Conservation (phyloP, 176 grass and related monocot genomes). For the Avena sativa region DNA sequence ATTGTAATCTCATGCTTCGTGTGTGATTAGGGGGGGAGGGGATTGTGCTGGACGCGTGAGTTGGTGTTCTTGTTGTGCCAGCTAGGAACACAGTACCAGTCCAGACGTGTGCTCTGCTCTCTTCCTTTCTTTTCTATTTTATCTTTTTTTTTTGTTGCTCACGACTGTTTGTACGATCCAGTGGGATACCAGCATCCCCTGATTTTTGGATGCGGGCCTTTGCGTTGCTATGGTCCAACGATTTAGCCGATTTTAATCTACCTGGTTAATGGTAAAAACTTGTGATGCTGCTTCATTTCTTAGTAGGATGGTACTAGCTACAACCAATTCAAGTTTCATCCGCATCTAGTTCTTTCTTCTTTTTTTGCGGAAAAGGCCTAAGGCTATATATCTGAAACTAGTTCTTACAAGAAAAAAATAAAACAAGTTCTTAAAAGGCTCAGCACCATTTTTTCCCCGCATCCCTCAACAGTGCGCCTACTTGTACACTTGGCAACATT, state of each 20-base stretch:
- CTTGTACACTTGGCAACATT: not conserved
- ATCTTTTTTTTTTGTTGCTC: not conserved
- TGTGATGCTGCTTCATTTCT: not conserved
- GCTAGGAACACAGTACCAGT: slow-evolving; percentile 43
- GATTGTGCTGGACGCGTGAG: slow-evolving; percentile 62
- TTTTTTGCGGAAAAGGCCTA: no score
- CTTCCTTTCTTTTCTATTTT: not conserved
- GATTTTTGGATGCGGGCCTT: not conserved
- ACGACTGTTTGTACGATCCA: not conserved
- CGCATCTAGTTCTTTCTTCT: not conserved
- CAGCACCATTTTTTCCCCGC: no score
- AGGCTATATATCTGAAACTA: no score
- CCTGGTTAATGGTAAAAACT: not conserved
- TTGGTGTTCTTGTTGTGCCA: slow-evolving; percentile 59
- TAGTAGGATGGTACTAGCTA: not conserved
- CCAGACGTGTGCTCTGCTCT: slow-evolving; percentile 36
- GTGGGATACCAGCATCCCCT: not conserved
- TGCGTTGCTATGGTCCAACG: not conserved
- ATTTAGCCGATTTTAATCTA: not conserved
- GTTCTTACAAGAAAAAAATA: no score
- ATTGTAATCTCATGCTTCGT: slow-evolving; percentile 49
- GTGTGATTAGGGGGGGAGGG: slow-evolving; percentile 49
- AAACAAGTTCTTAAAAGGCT: no score
- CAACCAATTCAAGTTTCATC: not conserved
- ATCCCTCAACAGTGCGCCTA: no score